These are phyloP conservation scores for Ambrosiella cleistominuta DNA, from an alignment of 2,329 filamentous ascomycete species.

Conservation along the genomic window DNA sequence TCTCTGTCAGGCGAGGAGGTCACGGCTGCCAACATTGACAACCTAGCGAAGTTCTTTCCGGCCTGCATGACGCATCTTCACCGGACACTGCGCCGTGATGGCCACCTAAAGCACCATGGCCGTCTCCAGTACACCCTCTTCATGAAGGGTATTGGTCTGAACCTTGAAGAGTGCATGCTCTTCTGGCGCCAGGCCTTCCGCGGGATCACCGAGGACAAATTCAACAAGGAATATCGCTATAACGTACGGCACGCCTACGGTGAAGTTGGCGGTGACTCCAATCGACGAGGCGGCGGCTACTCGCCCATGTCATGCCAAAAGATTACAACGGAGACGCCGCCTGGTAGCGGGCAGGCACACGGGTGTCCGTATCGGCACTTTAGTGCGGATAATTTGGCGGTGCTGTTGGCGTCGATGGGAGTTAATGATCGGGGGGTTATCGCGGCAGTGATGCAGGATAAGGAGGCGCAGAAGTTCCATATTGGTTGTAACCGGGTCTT, in stretches of 20 bases:
- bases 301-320: conserved; percentile 89
- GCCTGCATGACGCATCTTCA: conserved; percentile 92
- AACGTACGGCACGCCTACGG: conserved; percentile 92
- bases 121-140: conserved; percentile 92
- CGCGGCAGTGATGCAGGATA: conserved; percentile 71
- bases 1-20: conserved; percentile 52
- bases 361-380: conserved; percentile 97
- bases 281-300: conserved; percentile 72
- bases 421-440: conserved; percentile 63
- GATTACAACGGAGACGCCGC: conserved; percentile 75
- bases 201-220: conserved; percentile 78
- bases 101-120: conserved; percentile 82
- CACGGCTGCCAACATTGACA: conserved; percentile 62
- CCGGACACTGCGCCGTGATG: conserved; percentile 65
- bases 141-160: conserved; percentile 85
- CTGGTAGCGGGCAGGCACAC: conserved; percentile 73
- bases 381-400: conserved; percentile 65
- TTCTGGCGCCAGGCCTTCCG: conserved; percentile 86
- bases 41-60: conserved; percentile 64
- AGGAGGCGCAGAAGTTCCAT: conserved; percentile 74
- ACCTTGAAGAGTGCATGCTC: conserved; percentile 72
- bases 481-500: conserved; percentile 97
- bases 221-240: conserved; percentile 96
- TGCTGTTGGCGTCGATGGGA: conserved; percentile 59
- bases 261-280: conserved; percentile 83